Base-by-base conservation (phyloP, 1,139 yeast species). In the Casaregolazyma lundiana region DNA sequence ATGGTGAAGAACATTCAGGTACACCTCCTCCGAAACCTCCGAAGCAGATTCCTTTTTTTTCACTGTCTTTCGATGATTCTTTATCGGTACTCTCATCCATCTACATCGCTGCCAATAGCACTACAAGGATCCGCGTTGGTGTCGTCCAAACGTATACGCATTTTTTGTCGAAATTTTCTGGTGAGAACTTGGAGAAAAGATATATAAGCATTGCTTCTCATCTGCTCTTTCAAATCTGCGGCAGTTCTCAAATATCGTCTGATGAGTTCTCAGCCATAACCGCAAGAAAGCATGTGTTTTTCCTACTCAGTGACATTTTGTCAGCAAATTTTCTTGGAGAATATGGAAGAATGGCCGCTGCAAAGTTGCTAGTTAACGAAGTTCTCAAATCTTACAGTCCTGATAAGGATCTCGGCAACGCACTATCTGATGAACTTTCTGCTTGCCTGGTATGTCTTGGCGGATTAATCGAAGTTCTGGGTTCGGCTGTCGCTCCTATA, bases 241-340 rank as follows among this genome's bases (percentile, higher is more conserved):
- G 56, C 9, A 47, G 49, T 37, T 50, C 53, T 13, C 45, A 49
- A 24, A 44, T 61, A 38, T 48, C 47, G 17, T 24, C 18, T 2
- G 52, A 52, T 42, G 49, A 55, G 18, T 56, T 58, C 46, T 53
- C 56, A 34, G 45, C 47, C 19, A 44, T 59, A 40, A 49, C 58
- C 21, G 61, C 64, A 1, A 50, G 62, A 22, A 47, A 59, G 9
- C 67, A 65, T 41, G 57, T 59, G 2, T 41, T 45, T 16, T 60
- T 61, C 38, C 44, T 65, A 36, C 52, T 65, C 21, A 56, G 59
- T 32, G 58, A 60, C 16, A 51, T 62, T 9, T 50, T 66, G 18
- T 58, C 63, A 2, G 50, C 46, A 18, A 58, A 60, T 39, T 39
- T 61, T 20, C 53, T 65, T 18, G 69, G 68, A 11, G 70, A 66